Percentiles rank a stretch among this genome's conserved stretches.
Evolutionary conservation across 2,329 filamentous ascomycete species (phyloP).

Genomic region (Colletotrichum liaoningense): DNA sequence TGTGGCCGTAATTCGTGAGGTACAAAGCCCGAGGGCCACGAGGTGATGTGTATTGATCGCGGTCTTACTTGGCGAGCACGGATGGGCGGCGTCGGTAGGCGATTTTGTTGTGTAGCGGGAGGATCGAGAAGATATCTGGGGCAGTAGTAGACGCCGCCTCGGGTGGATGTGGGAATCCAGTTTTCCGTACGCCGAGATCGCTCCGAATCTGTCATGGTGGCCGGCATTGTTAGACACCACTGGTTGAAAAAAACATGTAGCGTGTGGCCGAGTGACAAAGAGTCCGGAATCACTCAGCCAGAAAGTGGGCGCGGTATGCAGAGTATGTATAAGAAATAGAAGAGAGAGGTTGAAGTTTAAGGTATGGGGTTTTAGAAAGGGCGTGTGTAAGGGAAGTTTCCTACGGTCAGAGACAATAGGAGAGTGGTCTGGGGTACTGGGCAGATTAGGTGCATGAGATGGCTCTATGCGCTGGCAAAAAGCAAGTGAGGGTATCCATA

Average conservation of each 20-base stretch:
- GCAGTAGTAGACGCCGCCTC: slow-evolving; percentile 45
- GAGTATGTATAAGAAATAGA: slow-evolving; percentile 27
- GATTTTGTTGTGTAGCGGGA: slow-evolving; percentile 22
- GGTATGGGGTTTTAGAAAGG: background rate
- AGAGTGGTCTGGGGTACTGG: slow-evolving; percentile 19
- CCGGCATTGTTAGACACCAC: slow-evolving; percentile 32
- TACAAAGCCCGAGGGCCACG: slow-evolving; percentile 55
- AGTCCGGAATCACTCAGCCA: slow-evolving; percentile 19
- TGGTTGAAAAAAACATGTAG: slow-evolving; percentile 21
- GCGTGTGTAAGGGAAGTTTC: slow-evolving; percentile 11
- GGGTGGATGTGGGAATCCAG: slow-evolving; percentile 36
- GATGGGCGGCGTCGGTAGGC: slow-evolving; percentile 51
- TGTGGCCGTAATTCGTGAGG: slow-evolving; percentile 55
- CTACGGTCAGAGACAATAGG: slow-evolving; percentile 13
- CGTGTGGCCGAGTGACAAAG: slow-evolving; percentile 26
- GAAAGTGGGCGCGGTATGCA: slow-evolving; percentile 3
- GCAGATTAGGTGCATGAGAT: slow-evolving; percentile 36
- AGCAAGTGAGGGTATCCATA: slow-evolving; percentile 39
- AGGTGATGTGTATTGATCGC: slow-evolving; percentile 56
- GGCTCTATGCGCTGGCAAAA: slow-evolving; percentile 38
- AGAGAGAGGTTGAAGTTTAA: background rate
- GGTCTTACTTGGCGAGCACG: slow-evolving; percentile 52
- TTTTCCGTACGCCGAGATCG: slow-evolving; percentile 35
- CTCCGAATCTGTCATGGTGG: slow-evolving; percentile 37
- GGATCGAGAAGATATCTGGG: slow-evolving; percentile 37